Evolutionary conservation across 345 rosid species (phyloP), one percentile per base, ranked within the genome.

Genomic region (Citrus australasica): DNA sequence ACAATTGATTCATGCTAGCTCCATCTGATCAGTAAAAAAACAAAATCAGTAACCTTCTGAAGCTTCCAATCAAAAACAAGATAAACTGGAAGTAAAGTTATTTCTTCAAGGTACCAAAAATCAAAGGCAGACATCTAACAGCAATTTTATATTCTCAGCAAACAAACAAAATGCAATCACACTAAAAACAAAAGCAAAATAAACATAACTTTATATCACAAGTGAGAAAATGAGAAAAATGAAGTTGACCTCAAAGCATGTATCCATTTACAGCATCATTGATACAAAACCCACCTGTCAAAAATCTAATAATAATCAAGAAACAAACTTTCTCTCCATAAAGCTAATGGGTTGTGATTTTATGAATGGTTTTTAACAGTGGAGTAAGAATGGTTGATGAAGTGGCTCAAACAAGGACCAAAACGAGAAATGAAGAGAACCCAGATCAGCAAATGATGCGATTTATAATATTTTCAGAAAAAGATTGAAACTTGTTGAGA

Each of bases 181-280:
- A 70, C 17, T 4, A 35, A 59, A 30, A 72, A 74, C 24, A 51
- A n/a, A 60, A 28, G 37, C 59, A 37, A 37, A 75, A 16, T 53
- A 17, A 11, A 59, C 68, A 67, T 61, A 81, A 35, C 58, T 19
- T 64, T 48, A 19, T 38, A 27, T 33, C 38, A 55, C 30, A 42
- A 77, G 5, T 75, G 19, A 46, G 28, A 81, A 9, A 38, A 62
- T 37, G 13, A 72, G 37, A 37, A 46, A 68, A 63, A 67, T 38
- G 75, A 74, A 80, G 62, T 83, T 42, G 65, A 85, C 86, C 85
- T 83, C 72, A 67, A 2, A 80, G 56, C 65, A 76, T 62, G 38
- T 64, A 71, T 56, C 83, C 67, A 35, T 37, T 59, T 61, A 48
- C 66, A 79, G 84, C 69, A 78, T 78, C 79, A 68, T 64, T 72